A percentile compares a stretch with the other conserved stretches of the same genome.
Conservation (phyloP, 768 basidiomycete species). For the Imleria badia region DNA sequence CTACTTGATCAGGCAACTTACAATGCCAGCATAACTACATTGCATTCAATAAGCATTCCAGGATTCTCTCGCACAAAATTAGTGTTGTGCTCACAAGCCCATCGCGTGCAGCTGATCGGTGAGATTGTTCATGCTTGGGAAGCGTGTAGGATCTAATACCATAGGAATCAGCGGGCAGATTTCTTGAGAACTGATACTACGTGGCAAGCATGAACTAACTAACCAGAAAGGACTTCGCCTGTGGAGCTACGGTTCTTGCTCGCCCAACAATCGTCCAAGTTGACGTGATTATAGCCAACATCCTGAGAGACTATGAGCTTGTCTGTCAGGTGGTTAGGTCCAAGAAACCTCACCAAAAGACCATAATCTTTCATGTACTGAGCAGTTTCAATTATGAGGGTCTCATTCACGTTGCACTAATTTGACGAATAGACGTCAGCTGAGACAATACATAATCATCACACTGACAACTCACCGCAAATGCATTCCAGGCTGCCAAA, state of each 20-base stretch:
- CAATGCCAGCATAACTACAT: conserved; percentile 58
- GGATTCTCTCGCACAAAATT: background rate
- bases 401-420: conserved; percentile 60
- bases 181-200: background rate
- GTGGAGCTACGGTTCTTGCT: conserved; percentile 49
- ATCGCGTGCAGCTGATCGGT: conserved; percentile 53
- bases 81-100: conserved; percentile 46
- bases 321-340: background rate
- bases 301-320: conserved; percentile 36
- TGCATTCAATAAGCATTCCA: conserved; percentile 2
- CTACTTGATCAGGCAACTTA: conserved; percentile 28
- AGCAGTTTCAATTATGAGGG: conserved; percentile 49
- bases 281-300: conserved; percentile 57
- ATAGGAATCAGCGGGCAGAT: background rate
- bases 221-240: conserved; percentile 57
- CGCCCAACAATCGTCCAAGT: conserved; percentile 66
- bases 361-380: conserved; percentile 52
- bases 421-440: background rate
- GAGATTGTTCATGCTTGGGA: conserved; percentile 56
- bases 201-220: conserved; percentile 7
- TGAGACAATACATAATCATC: background rate
- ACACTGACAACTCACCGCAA: conserved; percentile 41
- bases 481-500: conserved; percentile 64
- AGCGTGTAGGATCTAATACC: conserved; percentile 45
- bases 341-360: conserved; percentile 38